Base-by-base conservation (phyloP, 108 stramenopile genomes). In the Parietichytrium sp. region DNA sequence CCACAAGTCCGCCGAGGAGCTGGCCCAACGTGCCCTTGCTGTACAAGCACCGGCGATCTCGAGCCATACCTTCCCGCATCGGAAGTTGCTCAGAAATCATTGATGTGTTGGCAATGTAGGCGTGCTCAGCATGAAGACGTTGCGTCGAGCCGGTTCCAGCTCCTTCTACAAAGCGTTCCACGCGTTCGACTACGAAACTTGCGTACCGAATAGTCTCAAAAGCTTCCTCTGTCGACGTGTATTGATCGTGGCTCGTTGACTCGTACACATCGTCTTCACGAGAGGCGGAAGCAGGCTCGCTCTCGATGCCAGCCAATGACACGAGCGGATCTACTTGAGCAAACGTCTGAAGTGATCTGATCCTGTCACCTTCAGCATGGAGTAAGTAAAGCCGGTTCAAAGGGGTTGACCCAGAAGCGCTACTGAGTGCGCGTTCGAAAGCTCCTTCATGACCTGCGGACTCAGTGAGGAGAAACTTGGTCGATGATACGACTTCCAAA, bases 1-100 rank as follows among this genome's bases (percentile, higher is more conserved):
- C 0, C 10, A 45, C 3, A 2, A 72, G 61, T 10, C 61, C 61
- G 10, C 38, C 13, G 3, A 25, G 20, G 13, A 72, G 38, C 42
- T 72, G 61, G 10, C 38, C 61, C 6, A 72, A 42, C 38, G 61
- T 72, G 6, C 61, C 61, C 20, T 72, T 72, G 42, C 61, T 72
- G 42, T 45, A 72, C 61, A 72, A 45, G 20, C 61, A 72, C 10
- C 61, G 61, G 0, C 61, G 61, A 27, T 72, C 61, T 18, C 38
- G n/a, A 33, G 61, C 61, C 10, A 13, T 25, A 10, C 61, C 61
- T 10, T 72, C 20, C 15, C 61, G 61, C 33, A 72, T 33, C 10
- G 61, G 61, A 7, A 72, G 29, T 2, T n/a, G 61, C 8, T 72
- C 61, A 1, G 61, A 2, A 25, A 42, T 45, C 23, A 72, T 33